Conservation (phyloP, 2,329 filamentous ascomycete species). For the Graphilbum ipis-grandicollis region DNA sequence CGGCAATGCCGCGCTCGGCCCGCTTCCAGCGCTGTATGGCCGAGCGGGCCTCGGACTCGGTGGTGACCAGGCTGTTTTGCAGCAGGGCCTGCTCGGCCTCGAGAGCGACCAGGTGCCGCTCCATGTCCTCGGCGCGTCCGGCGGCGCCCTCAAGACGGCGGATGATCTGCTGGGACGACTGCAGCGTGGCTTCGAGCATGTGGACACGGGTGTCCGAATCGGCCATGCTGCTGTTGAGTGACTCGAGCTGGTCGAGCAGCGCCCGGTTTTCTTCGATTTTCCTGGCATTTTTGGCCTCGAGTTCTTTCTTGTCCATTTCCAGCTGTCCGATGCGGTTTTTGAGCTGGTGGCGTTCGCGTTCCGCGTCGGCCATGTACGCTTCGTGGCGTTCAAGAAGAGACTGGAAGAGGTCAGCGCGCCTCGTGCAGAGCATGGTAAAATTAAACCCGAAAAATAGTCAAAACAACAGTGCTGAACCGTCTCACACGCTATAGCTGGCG, state of each 20-base stretch:
- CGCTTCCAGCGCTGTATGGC: conserved; percentile 72
- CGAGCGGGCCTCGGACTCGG: conserved; percentile 58
- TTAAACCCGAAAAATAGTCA: too few species aligned
- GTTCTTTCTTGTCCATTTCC: conserved; percentile 53
- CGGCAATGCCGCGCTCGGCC: conserved; percentile 61
- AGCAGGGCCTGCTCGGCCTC: conserved; percentile 68
- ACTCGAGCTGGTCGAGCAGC: conserved; percentile 70
- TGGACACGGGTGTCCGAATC: conserved; percentile 70
- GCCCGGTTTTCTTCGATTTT: conserved; percentile 70
- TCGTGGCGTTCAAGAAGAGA: conserved; percentile 84
- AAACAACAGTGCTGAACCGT: too few species aligned
- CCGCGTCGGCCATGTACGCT: conserved; percentile 82
- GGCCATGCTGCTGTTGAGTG: conserved; percentile 59
- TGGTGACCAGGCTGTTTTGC: conserved; percentile 47
- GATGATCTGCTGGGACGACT: conserved; percentile 61
- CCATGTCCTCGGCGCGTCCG: conserved; percentile 57
- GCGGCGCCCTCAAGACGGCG: conserved; percentile 59
- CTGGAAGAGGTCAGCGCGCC: conserved; percentile 37
- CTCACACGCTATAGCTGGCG: too few species aligned
- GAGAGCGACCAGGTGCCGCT: conserved; percentile 60
- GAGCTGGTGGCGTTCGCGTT: conserved; percentile 64
- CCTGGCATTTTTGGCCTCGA: conserved; percentile 60
- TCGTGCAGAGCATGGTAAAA: too few species aligned
- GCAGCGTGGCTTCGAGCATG: conserved; percentile 57
- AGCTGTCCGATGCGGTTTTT: conserved; percentile 56